Evolutionary conservation across 2,329 filamentous ascomycete genomes (phyloP).

Genomic region (Calonectria naviculata): DNA sequence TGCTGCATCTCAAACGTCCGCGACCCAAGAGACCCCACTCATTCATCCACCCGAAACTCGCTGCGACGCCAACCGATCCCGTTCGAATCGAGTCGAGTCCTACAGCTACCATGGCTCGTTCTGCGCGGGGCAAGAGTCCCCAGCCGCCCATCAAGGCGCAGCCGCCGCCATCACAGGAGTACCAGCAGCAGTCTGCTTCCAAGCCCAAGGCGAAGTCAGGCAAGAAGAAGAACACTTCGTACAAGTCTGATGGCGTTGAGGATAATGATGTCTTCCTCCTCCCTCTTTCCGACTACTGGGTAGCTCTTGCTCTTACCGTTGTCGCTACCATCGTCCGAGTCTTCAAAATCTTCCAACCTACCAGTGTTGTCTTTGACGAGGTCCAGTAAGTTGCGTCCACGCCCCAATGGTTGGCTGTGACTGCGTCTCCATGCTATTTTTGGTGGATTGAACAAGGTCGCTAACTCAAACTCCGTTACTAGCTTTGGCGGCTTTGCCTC

Average conservation of each 20-base stretch:
- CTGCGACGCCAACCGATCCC: constrained; percentile 26
- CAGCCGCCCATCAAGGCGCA: constrained; percentile 42
- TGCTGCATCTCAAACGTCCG: constrained; percentile 15
- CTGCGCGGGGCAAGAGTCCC: constrained; percentile 50
- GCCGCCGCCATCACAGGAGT: constrained; percentile 16
- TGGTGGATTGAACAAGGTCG: neutral
- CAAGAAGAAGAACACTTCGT: constrained; percentile 62
- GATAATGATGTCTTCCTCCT: constrained; percentile 95
- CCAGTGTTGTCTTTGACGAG: constrained; percentile 98
- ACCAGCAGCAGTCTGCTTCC: constrained; percentile 22
- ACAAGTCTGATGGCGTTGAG: constrained; percentile 81
- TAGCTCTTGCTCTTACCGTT: constrained; percentile 78
- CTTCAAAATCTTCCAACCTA: constrained; percentile 96
- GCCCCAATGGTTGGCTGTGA: neutral
- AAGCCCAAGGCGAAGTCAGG: constrained; percentile 27
- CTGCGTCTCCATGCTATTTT: neutral
- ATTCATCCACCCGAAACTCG: constrained; percentile 5
- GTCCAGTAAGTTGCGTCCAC: constrained; percentile 80
- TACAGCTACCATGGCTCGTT: constrained; percentile 48
- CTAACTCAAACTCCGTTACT: constrained; percentile 33
- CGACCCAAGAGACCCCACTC: constrained; percentile 21
- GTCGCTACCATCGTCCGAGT: constrained; percentile 84
- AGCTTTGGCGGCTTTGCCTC: constrained; percentile 98
- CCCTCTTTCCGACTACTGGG: constrained; percentile 83
- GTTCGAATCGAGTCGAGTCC: constrained; percentile 19